Evolutionary conservation across 129 eudicot genomes (phyloP).

Genomic region (Lactuca sativa): DNA sequence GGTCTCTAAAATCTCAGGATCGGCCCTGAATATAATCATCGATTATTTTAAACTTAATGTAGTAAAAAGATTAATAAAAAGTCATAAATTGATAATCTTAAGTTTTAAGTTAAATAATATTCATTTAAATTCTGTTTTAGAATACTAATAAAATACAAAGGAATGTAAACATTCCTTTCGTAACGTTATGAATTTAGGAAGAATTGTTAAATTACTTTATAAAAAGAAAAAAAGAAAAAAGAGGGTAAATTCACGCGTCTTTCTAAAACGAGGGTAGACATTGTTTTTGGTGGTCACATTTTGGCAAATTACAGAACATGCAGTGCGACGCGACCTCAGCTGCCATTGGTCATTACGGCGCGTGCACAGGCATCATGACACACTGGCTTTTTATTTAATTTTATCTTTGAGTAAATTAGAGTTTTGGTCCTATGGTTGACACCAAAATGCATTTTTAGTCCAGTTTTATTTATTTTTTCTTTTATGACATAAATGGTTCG

Average conservation of each 20-base stretch:
- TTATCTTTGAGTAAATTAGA: no score
- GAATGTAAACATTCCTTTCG: background rate
- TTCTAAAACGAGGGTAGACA: background rate
- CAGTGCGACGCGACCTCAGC: constrained; percentile 9
- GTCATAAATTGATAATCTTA: background rate
- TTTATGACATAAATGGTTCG: no score
- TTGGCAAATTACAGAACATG: background rate
- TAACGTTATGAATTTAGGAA: background rate
- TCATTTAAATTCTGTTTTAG: background rate
- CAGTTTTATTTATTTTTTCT: no score
- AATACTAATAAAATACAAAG: background rate
- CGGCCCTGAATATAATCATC: no score
- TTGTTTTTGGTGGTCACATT: background rate
- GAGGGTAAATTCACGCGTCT: background rate
- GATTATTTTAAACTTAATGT: no score
- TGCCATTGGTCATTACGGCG: background rate
- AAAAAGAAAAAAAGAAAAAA: background rate
- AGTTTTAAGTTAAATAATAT: no score
- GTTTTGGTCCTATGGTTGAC: no score
- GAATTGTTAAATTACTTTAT: no score
- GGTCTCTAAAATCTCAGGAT: no score
- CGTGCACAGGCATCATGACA: background rate
- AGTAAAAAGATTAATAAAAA: background rate
- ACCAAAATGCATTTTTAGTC: no score
- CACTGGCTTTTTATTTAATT: background rate